Base-by-base conservation (phyloP, 257 asterid genomes). In the Scutellaria galericulata region DNA sequence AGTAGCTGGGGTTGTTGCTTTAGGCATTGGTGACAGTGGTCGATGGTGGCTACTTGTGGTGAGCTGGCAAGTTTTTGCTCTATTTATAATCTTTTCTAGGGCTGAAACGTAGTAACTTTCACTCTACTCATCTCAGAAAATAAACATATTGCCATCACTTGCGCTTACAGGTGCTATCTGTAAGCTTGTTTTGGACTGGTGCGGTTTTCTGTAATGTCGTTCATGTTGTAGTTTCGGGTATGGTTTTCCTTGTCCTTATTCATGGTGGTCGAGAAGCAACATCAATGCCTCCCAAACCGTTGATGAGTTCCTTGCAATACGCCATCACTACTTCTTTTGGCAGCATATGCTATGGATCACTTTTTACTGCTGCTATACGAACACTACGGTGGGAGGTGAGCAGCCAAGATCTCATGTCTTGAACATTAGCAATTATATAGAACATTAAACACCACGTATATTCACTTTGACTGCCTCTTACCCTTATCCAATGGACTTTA, bases 31-130 rank as follows among this genome's bases (percentile, higher is more conserved):
- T 66, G 96, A 84, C 52, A 79, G 91, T 77, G 95, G 97, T 27
- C 90, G 97, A 51, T 92, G 98, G 97, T 94, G 97, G 98, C 97
- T 92, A 83, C 99, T 94, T 90, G 78, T 85, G 99, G 99, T 94
- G 98, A 91, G 98, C 91, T 79, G 96, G 98, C 98, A 94, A 91
- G 98, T 94, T 91, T 85, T 86, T 87, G 82, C 83, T 86, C 88
- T 84, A 60, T 42, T 68, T 66, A 66, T 67, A 69, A 55, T 78
- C 59, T 79, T 72, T 63, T 61, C 55, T 64, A 41, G 80, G 66
- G 35, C 50, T 45, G 68, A 44, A 42, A 58, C 41, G 12, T 64
- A 51, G 54, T 68, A 42, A 61, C 27, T 55, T 18, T 63, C 64
- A 66, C 65, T n/a, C 18, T 58, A 37, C 70, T 74, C 54, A 71